Conservation (phyloP, 305 asterid genomes). For the Fraxinus xanthoxyloides region DNA sequence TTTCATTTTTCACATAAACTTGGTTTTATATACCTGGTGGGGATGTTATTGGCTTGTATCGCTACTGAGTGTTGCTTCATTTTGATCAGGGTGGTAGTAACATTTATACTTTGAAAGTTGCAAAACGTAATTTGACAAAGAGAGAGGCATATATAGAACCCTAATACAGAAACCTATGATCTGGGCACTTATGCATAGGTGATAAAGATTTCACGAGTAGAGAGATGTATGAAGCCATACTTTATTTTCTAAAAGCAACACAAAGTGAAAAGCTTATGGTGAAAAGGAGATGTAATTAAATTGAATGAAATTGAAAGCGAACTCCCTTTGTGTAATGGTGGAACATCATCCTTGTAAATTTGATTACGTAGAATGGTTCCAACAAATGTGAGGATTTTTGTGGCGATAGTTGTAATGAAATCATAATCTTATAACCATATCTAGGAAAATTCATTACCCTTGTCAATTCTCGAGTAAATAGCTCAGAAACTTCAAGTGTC, state of each 20-base stretch:
- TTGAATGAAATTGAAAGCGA: not conserved
- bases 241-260: not conserved
- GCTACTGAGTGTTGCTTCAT: conserved; percentile 4
- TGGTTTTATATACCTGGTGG: not conserved
- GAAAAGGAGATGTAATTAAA: not conserved
- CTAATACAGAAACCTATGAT: not conserved
- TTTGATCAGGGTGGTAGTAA: not conserved
- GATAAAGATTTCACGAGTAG: not conserved
- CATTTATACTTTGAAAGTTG: conserved; percentile 3
- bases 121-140: conserved; percentile 1
- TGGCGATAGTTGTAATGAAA: not conserved
- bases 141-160: not conserved
- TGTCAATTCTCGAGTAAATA: conserved; percentile 85
- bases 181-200: not conserved
- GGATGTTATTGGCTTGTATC: not conserved
- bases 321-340: not conserved
- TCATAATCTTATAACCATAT: not conserved
- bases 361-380: not conserved
- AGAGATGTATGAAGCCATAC: not conserved
- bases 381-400: not conserved
- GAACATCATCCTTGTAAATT: not conserved
- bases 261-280: not conserved
- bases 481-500: conserved; percentile 93
- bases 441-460: conserved; percentile 55
- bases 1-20: not conserved